These are phyloP conservation scores for Amanita rimosa DNA, from an alignment of 768 basidiomycete genomes.

Conservation along the genomic window DNA sequence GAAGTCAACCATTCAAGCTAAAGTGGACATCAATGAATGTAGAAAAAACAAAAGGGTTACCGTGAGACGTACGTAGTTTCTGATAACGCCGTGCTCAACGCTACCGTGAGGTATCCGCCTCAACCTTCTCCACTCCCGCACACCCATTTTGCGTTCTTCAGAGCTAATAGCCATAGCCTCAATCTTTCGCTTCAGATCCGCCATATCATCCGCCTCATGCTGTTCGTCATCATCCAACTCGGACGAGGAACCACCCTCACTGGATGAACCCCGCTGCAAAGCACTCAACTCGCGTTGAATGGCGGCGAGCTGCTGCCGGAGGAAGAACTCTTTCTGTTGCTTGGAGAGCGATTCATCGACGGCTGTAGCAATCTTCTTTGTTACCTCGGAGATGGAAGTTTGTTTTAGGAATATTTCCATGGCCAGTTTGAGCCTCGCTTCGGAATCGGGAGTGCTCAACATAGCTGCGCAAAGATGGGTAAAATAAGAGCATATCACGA, in stretches of 20 bases:
- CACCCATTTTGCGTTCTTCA: conserved; percentile 75
- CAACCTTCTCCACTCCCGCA: conserved; percentile 74
- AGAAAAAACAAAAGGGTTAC: conserved; percentile 10
- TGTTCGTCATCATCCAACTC: conserved; percentile 73
- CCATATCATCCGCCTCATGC: conserved; percentile 71
- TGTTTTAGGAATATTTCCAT: conserved; percentile 67
- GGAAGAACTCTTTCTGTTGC: conserved; percentile 81
- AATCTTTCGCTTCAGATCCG: conserved; percentile 59
- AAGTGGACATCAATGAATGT: conserved; percentile 1
- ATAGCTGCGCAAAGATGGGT: conserved; percentile 30
- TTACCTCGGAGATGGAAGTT: conserved; percentile 68
- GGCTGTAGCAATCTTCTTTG: conserved; percentile 68
- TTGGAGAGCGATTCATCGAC: conserved; percentile 80
- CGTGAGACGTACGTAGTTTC: conserved; percentile 53
- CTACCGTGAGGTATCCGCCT: conserved; percentile 85
- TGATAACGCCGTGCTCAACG: conserved; percentile 83
- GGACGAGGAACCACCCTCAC: conserved; percentile 17
- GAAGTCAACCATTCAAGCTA: conserved; percentile 86
- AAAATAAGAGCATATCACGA: not conserved
- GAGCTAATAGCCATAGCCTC: conserved; percentile 62
- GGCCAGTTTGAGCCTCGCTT: conserved; percentile 54
- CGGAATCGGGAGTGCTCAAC: conserved; percentile 45
- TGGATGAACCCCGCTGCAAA: conserved; percentile 26
- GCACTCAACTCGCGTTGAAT: conserved; percentile 67
- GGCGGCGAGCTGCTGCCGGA: conserved; percentile 73